These are phyloP conservation scores for Bathelium albidoporum DNA, from an alignment of 495 filamentous ascomycete species.

Conservation along the genomic window DNA sequence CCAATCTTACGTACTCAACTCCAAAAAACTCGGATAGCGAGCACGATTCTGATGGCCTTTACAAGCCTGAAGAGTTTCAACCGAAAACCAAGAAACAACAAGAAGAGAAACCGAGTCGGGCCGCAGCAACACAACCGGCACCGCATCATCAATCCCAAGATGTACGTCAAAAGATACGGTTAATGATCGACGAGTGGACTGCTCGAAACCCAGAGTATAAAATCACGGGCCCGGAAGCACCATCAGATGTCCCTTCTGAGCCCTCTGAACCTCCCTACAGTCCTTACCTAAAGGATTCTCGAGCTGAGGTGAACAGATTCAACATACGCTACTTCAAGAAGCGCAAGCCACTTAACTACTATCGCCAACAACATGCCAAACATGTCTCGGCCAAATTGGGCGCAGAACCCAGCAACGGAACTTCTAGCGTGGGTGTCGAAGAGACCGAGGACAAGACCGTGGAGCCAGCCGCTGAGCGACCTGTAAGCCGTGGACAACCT, in stretches of 20 bases:
- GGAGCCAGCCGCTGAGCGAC: too few relatives aligned
- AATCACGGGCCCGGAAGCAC: neutral
- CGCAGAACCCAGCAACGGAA: neutral
- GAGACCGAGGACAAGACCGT: too few relatives aligned
- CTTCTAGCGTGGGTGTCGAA: too few relatives aligned
- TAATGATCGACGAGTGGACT: neutral
- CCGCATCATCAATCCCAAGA: too few relatives aligned
- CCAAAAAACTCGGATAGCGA: too few relatives aligned
- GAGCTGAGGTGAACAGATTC: neutral
- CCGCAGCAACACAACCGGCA: too few relatives aligned
- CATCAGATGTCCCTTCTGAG: neutral
- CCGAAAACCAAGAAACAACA: neutral
- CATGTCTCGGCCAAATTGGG: neutral
- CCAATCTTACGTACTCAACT: neutral
- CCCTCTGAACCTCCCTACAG: neutral
- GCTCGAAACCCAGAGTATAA: neutral
- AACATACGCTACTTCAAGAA: constrained; percentile 4
- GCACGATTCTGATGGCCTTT: too few relatives aligned
- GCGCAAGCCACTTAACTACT: neutral
- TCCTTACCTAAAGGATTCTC: neutral
- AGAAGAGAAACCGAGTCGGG: neutral
- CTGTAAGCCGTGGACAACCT: too few relatives aligned
- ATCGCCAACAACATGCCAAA: neutral
- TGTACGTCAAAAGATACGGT: neutral
- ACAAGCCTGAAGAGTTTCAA: neutral